Conservation (phyloP, 139 green algal genomes). For the Chlamydomonas schloesseri region DNA sequence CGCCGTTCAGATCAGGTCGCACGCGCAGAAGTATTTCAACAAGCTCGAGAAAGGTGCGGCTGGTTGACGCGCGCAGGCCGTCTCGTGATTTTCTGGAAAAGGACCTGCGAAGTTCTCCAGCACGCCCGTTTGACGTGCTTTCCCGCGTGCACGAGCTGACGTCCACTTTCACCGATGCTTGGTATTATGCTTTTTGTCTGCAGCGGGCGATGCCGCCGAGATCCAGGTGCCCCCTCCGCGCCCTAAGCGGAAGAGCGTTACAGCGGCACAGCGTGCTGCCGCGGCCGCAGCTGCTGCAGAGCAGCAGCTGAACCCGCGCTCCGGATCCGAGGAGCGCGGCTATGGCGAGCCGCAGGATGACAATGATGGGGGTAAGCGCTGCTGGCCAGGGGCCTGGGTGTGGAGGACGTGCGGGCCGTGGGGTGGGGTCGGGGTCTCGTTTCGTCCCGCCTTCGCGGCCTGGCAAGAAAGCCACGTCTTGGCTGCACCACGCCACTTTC, state of each 20-base stretch:
- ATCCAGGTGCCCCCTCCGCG: constrained; percentile 86
- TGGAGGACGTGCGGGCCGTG: no score
- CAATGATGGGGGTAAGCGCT: neutral
- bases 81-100: neutral
- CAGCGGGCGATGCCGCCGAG: constrained; percentile 32
- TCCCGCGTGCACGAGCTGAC: neutral
- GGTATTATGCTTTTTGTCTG: no score
- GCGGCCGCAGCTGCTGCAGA: neutral
- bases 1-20: constrained; percentile 92
- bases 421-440: no score
- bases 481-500: no score
- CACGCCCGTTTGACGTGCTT: no score
- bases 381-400: no score
- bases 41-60: constrained; percentile 71
- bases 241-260: constrained; percentile 82
- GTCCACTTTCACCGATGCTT: neutral
- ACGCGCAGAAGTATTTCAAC: constrained; percentile 93
- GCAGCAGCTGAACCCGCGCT: neutral
- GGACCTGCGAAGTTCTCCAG: no score
- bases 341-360: neutral
- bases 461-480: no score
- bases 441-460: no score
- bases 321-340: no score
- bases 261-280: neutral
- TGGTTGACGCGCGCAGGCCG: neutral